These are phyloP conservation scores for Podila verticillata DNA, from an alignment of 192 early-diverging fungal genomes.

Conservation along the genomic window DNA sequence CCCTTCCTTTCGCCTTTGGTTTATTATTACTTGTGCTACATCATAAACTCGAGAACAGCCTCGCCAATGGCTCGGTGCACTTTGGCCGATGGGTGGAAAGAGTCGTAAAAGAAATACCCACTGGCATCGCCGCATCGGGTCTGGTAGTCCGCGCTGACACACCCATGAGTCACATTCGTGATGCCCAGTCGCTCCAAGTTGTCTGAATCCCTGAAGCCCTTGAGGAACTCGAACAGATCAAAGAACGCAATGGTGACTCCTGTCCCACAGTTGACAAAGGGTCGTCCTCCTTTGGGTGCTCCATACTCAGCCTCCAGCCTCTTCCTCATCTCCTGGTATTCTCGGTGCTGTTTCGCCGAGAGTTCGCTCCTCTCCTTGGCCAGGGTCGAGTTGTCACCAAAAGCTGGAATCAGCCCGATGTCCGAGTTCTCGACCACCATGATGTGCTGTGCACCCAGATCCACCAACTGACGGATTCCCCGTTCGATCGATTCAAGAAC, in stretches of 20 bases:
- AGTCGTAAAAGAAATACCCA: constrained; percentile 26
- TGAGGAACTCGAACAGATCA: constrained; percentile 13
- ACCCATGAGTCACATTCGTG: constrained; percentile 26
- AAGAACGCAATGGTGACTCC: constrained; percentile 25
- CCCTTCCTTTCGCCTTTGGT: not conserved
- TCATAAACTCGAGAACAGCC: constrained; percentile 5
- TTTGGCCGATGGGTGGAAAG: constrained; percentile 31
- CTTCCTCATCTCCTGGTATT: constrained; percentile 24
- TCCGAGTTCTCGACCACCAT: constrained; percentile 39
- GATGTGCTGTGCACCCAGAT: constrained; percentile 17
- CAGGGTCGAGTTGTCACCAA: constrained; percentile 15
- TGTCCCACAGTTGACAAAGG: constrained; percentile 3
- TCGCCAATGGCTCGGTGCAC: constrained; percentile 31
- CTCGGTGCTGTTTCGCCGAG: constrained; percentile 9
- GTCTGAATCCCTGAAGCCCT: not conserved
- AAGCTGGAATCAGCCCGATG: constrained; percentile 19
- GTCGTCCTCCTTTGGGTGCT: not conserved
- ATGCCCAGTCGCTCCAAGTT: constrained; percentile 18
- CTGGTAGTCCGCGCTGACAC: constrained; percentile 11
- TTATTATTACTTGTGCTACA: not conserved
- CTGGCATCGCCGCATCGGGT: constrained; percentile 12
- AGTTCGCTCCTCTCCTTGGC: constrained; percentile 10
- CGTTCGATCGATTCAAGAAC: constrained; percentile 20
- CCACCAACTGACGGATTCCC: constrained; percentile 24
- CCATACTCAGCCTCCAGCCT: constrained; percentile 15